Evolutionary conservation across 2,329 filamentous ascomycete genomes (phyloP).

Genomic region (Camptophora hylomeconis): DNA sequence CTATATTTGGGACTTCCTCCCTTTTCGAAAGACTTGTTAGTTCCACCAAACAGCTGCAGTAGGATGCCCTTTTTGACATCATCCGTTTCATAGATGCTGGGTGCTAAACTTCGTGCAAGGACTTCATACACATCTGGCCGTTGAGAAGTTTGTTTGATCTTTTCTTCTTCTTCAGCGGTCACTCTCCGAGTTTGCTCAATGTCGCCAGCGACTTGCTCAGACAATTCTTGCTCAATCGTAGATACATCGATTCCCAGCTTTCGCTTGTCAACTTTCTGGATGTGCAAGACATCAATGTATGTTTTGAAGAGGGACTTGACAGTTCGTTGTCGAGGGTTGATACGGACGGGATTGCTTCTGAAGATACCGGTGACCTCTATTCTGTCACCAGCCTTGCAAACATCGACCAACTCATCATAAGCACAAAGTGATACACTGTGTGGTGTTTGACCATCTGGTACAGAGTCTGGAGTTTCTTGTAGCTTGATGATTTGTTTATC

Average conservation of each 20-base stretch:
- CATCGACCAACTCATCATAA: slow-evolving; percentile 93
- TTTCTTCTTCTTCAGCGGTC: slow-evolving; percentile 72
- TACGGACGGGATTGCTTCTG: slow-evolving; percentile 80
- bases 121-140: slow-evolving; percentile 87
- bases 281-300: slow-evolving; percentile 86
- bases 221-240: slow-evolving; percentile 72
- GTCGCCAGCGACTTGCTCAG: slow-evolving; percentile 55
- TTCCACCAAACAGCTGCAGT: slow-evolving; percentile 89
- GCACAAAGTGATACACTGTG: slow-evolving; percentile 94
- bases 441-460: slow-evolving; percentile 91
- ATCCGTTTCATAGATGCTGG: slow-evolving; percentile 94
- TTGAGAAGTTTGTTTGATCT: slow-evolving; percentile 67
- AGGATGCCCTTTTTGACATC: slow-evolving; percentile 98
- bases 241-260: slow-evolving; percentile 82
- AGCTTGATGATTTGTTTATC: slow-evolving; percentile 99
- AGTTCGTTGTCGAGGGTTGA: slow-evolving; percentile 83
- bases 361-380: slow-evolving; percentile 95
- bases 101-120: slow-evolving; percentile 76
- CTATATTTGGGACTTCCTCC: slow-evolving; percentile 90
- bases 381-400: slow-evolving; percentile 94
- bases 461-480: slow-evolving; percentile 89
- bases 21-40: slow-evolving; percentile 96
- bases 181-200: slow-evolving; percentile 77
- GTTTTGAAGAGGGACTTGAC: slow-evolving; percentile 97
- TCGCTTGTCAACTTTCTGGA: slow-evolving; percentile 93